Evolutionary conservation across 2,329 filamentous ascomycete species (phyloP).

Genomic region (Atkinsonella hypoxylon): DNA sequence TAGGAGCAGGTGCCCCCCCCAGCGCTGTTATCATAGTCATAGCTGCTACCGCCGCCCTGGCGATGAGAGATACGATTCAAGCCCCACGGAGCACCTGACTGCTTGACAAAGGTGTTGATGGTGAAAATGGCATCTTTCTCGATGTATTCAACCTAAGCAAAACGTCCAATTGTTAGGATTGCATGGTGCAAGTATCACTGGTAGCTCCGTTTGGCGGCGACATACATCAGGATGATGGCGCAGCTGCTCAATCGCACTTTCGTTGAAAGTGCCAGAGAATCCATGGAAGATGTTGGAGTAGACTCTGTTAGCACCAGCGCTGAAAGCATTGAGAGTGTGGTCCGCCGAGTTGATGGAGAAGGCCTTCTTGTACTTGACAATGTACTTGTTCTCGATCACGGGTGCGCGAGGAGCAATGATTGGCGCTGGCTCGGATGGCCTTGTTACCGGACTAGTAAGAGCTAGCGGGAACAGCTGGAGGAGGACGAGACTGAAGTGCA

Average conservation of each 20-base stretch:
- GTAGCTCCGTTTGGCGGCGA: neutral
- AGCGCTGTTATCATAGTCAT: conserved; percentile 26
- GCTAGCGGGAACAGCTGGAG: conserved; percentile 12
- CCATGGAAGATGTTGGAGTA: conserved; percentile 13
- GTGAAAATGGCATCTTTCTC: conserved; percentile 23
- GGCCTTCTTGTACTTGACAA: conserved; percentile 17
- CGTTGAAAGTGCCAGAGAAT: conserved; percentile 14
- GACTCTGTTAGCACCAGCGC: conserved; percentile 13
- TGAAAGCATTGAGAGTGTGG: conserved; percentile 8
- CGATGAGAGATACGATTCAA: conserved; percentile 23
- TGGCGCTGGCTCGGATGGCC: conserved; percentile 16
- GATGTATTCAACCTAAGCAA: conserved; percentile 20
- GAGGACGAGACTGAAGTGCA: conserved; percentile 7
- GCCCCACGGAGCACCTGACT: conserved; percentile 16
- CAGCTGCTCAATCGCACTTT: conserved; percentile 10
- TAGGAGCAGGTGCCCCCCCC: conserved; percentile 30
- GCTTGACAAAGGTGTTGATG: conserved; percentile 6
- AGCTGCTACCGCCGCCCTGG: conserved; percentile 16
- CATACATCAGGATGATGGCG: conserved; percentile 15
- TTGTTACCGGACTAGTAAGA: conserved; percentile 9
- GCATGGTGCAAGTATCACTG: neutral
- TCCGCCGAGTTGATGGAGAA: conserved; percentile 9
- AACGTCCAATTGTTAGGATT: no score
- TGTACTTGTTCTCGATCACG: conserved; percentile 17
- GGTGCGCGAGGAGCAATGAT: conserved; percentile 11